A percentile compares a stretch with the other conserved stretches of the same genome.
These are phyloP conservation scores for Thalassiosira livingstoniorum DNA, from an alignment of 352 stramenopile species.

Conservation along the genomic window DNA sequence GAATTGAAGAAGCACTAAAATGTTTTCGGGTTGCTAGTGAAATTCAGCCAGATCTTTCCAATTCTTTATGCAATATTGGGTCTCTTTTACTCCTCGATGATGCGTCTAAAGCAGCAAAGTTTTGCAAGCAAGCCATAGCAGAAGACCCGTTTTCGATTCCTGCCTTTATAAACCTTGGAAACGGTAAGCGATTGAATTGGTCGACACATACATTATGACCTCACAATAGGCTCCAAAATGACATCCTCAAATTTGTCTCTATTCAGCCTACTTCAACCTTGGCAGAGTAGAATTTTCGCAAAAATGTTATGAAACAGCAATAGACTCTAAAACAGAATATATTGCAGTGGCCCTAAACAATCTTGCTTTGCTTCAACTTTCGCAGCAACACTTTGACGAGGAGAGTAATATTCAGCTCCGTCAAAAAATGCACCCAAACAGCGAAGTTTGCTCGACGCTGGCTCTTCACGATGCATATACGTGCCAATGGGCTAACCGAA, in stretches of 20 bases:
- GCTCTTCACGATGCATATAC: background rate
- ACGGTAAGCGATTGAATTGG: slow-evolving; percentile 2
- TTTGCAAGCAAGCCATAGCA: slow-evolving; percentile 8
- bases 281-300: background rate
- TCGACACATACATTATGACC: too few relatives aligned
- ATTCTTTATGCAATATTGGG: background rate
- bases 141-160: background rate
- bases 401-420: background rate
- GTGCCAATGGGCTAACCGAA: background rate
- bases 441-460: background rate
- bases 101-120: background rate
- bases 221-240: too few relatives aligned
- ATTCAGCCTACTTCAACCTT: background rate
- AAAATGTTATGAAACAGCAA: background rate
- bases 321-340: background rate
- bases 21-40: background rate
- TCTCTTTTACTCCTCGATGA: background rate
- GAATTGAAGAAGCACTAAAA: background rate
- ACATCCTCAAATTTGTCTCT: background rate
- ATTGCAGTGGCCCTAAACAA: background rate
- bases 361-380: background rate
- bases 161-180: slow-evolving; percentile 16
- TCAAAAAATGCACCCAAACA: background rate
- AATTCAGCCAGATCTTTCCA: background rate
- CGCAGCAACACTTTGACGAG: background rate